A percentile compares a stretch with the other conserved stretches of the same genome.
Conservation (phyloP, 345 rosid species). For the Eucalyptus microcorys region DNA sequence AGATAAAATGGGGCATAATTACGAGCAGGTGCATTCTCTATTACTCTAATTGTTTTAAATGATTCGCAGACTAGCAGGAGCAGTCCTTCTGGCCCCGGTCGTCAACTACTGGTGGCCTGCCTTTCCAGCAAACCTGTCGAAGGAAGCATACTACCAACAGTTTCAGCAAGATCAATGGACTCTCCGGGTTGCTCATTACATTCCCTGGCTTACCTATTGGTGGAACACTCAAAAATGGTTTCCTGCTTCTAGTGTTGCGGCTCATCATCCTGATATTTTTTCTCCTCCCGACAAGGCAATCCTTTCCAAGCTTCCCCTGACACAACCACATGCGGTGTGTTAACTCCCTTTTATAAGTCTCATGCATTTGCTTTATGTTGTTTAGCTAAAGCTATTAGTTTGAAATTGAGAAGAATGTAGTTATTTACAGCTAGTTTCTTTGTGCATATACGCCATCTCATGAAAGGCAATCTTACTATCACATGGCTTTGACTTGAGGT, state of each 20-base stretch:
- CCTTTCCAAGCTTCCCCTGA: slow-evolving; percentile 2
- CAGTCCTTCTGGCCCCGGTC: slow-evolving; percentile 34
- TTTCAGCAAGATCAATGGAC: slow-evolving; percentile 41
- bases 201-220: slow-evolving; percentile 59
- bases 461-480: neutral
- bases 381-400: neutral
- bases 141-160: slow-evolving; percentile 28
- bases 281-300: slow-evolving; percentile 31
- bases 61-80: slow-evolving; percentile 39
- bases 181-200: slow-evolving; percentile 42
- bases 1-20: neutral
- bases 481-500: neutral
- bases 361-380: neutral
- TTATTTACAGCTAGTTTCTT: neutral
- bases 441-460: neutral
- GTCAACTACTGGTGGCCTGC: slow-evolving; percentile 54
- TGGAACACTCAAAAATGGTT: slow-evolving; percentile 61
- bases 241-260: slow-evolving; percentile 21
- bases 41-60: neutral
- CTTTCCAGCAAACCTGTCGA: slow-evolving; percentile 33
- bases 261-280: slow-evolving; percentile 1
- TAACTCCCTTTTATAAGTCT: neutral
- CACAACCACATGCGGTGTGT: neutral
- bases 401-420: neutral
- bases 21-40: neutral